Evolutionary conservation across 2,329 filamentous ascomycete genomes (phyloP).

Genomic region (Didymosphaeria variabile): DNA sequence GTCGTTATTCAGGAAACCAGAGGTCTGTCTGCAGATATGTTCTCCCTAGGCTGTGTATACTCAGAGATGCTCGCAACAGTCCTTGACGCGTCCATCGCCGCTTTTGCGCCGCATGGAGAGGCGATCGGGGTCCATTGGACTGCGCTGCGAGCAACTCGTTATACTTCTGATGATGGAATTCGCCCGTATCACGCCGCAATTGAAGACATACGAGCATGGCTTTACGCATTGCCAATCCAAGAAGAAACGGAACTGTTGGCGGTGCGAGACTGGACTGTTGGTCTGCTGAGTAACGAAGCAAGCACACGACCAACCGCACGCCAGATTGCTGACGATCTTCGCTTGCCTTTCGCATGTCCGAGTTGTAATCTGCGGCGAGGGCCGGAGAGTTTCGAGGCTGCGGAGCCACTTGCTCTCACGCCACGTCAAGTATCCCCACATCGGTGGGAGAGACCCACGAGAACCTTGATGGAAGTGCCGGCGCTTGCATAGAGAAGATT

Average conservation of each 20-base stretch:
- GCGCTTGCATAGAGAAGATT: constrained; percentile 9
- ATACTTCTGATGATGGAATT: constrained; percentile 5
- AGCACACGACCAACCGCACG: constrained; percentile 15
- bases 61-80: constrained; percentile 27
- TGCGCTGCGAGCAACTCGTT: constrained; percentile 6
- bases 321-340: constrained; percentile 20
- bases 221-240: not conserved
- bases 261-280: constrained; percentile 16
- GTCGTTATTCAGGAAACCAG: constrained; percentile 25
- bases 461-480: constrained; percentile 18
- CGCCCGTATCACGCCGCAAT: constrained; percentile 17
- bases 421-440: constrained; percentile 16
- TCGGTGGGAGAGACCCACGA: not conserved
- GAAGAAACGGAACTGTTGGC: constrained; percentile 12
- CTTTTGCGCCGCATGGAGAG: not conserved
- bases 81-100: constrained; percentile 13
- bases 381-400: constrained; percentile 21
- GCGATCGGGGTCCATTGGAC: constrained; percentile 1
- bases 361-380: constrained; percentile 21
- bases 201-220: constrained; percentile 11
- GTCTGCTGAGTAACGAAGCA: constrained; percentile 16
- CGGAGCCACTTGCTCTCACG: constrained; percentile 14
- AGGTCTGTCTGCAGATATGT: constrained; percentile 29
- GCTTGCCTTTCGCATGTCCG: constrained; percentile 20
- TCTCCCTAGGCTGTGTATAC: constrained; percentile 33